Conservation (phyloP, 306 rosid species). For the Geum urbanum region DNA sequence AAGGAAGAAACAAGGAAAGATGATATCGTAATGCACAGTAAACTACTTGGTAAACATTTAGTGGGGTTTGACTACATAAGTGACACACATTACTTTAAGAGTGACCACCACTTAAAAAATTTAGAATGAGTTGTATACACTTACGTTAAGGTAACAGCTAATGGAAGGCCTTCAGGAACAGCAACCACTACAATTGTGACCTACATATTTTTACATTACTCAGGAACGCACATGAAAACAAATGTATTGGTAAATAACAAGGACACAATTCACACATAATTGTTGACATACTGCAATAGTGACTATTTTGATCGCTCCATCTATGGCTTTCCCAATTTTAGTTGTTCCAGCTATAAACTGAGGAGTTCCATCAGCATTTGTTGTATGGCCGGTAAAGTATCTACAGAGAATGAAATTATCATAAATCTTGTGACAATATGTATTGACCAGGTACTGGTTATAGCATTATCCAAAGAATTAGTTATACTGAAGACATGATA, state of each 20-base stretch:
- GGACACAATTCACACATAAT: not conserved
- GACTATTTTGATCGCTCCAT: constrained; percentile 82
- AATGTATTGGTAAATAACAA: not conserved
- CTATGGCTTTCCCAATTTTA: constrained; percentile 60
- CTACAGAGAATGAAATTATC: constrained; percentile 34
- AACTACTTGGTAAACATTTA: not conserved
- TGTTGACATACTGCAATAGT: constrained; percentile 80
- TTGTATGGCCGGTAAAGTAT: constrained; percentile 85
- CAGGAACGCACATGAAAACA: constrained; percentile 3
- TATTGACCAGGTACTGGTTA: not conserved
- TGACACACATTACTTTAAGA: not conserved
- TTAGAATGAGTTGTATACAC: constrained; percentile 20
- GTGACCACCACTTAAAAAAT: not conserved
- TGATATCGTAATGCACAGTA: not conserved
- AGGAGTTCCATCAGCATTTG: constrained; percentile 35
- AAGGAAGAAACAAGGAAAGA: not conserved
- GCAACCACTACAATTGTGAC: constrained; percentile 96
- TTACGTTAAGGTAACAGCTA: constrained; percentile 94
- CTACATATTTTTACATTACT: constrained; percentile 35
- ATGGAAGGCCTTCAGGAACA: constrained; percentile 94
- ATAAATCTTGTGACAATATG: not conserved
- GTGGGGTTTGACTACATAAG: not conserved
- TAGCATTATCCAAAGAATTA: no score
- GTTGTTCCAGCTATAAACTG: constrained; percentile 67
- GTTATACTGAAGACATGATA: no score